Conservation (phyloP, 2,329 filamentous ascomycete genomes). For the Phialemoniopsis sp. region DNA sequence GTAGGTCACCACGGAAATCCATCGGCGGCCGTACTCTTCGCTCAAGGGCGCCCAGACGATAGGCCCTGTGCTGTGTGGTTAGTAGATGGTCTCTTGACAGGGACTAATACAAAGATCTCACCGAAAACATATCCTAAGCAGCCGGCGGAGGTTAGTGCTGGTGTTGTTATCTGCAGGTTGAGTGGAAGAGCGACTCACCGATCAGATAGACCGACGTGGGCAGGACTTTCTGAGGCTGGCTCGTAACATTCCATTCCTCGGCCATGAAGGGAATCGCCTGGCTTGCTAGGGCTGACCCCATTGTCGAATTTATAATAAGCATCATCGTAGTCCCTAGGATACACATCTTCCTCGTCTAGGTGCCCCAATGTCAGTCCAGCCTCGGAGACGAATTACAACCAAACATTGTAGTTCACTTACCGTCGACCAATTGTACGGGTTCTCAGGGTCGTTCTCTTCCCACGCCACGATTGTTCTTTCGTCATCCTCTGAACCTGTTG, state of each 20-base stretch:
- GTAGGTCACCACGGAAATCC: constrained; percentile 40
- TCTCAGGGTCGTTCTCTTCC: constrained; percentile 43
- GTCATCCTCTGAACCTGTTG: constrained; percentile 14
- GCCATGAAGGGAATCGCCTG: constrained; percentile 58
- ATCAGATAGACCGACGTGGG: constrained; percentile 62
- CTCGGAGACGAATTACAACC: not conserved
- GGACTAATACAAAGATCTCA: constrained; percentile 12
- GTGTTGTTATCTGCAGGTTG: too few species aligned
- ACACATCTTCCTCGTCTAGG: constrained; percentile 47
- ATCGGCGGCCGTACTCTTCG: constrained; percentile 58
- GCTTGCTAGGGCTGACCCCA: constrained; percentile 61
- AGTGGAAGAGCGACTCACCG: constrained; percentile 19
- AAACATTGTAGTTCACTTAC: constrained; percentile 16
- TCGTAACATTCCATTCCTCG: constrained; percentile 50
- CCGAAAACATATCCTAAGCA: constrained; percentile 52
- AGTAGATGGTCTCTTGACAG: not conserved
- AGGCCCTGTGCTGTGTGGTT: constrained; percentile 26
- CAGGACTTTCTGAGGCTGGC: constrained; percentile 39
- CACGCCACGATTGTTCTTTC: constrained; percentile 35
- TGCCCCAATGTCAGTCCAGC: constrained; percentile 6
- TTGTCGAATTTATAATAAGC: constrained; percentile 63
- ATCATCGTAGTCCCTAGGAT: constrained; percentile 52
- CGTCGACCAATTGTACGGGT: constrained; percentile 48
- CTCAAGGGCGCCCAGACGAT: constrained; percentile 62
- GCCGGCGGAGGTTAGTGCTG: too few species aligned